Base-by-base conservation (phyloP, 108 stramenopile genomes). In the Schizochytrium sp. region DNA sequence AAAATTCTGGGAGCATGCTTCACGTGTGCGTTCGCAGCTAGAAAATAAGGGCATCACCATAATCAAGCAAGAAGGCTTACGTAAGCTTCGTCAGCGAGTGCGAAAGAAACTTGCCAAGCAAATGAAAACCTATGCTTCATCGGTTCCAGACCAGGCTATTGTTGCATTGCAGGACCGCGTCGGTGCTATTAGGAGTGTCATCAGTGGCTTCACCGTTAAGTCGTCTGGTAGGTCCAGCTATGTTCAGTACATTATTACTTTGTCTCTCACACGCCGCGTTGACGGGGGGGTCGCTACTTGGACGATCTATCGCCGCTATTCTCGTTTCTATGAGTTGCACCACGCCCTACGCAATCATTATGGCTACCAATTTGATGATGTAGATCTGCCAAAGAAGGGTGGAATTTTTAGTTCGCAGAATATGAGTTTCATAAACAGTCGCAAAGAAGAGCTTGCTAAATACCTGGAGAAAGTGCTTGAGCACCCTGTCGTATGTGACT, bases 391-490 rank as follows among this genome's bases (percentile, higher is more conserved):
- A 5, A 83, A 83, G 40, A 7, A 42, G n/a, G 53, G 50, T 28
- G 47, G 76, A 5, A n/a, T 83, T 55, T 83, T 83, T 40, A 55
- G 76, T 83, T 56, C 76, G 76, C 76, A 83, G 47, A 83, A 83
- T 53, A 55, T 83, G 53, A n/a, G 50, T 28, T 83, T 83, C 28
- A 83, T 83, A 47, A 83, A 42, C 47, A 83, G n/a, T 47, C 76
- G 76, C 50, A 83, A 83, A 53, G 53, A 49, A 10, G 76, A 83
- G 47, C 47, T 83, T 7, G 76, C 47, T 5, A 53, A 13, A 8
- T 83, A 83, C 53, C 76, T 83, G 1, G 50, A 83, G 47, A 49
- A 83, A 53, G 5, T 83, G 15, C 76, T 83, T 38, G 47, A 46
- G 28, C 76, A 83, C 28, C 76, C 76, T 5, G 53, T 49, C 28